These are phyloP conservation scores for Kazachstania sp. DNA, from an alignment of 1,139 yeast species.

Conservation along the genomic window DNA sequence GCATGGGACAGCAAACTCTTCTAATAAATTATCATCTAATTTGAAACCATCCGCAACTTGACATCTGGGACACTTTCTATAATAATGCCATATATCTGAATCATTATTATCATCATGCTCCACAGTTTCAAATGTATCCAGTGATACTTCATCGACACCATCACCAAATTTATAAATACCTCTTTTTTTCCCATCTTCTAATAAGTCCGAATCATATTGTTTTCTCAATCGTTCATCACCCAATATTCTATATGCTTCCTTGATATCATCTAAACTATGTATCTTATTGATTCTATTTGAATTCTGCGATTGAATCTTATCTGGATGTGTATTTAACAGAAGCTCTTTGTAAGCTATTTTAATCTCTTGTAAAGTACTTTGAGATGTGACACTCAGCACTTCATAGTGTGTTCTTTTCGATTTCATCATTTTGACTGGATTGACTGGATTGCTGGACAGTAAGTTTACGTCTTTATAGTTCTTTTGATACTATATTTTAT, in stretches of 20 bases:
- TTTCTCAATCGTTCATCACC: constrained; percentile 35
- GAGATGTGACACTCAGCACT: constrained; percentile 40
- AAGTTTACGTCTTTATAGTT: no score
- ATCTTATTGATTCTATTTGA: constrained; percentile 3
- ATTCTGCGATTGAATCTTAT: constrained; percentile 36
- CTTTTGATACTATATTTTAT: no score
- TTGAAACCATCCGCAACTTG: constrained; percentile 45
- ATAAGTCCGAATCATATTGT: constrained; percentile 43
- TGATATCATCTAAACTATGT: constrained; percentile 35
- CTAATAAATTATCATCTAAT: constrained; percentile 54
- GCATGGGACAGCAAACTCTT: constrained; percentile 43
- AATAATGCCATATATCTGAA: constrained; percentile 12
- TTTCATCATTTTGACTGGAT: neutral
- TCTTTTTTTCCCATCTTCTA: constrained; percentile 34
- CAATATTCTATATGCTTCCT: constrained; percentile 53
- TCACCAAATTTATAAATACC: constrained; percentile 52
- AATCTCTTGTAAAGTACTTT: constrained; percentile 38
- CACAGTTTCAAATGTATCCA: constrained; percentile 46
- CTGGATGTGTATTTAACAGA: constrained; percentile 65
- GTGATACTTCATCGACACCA: constrained; percentile 56
- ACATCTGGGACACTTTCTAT: constrained; percentile 69
- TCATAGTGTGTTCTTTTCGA: constrained; percentile 37
- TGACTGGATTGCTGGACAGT: no score
- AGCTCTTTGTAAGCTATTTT: constrained; percentile 53
- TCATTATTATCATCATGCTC: constrained; percentile 7